Evolutionary conservation across 1,139 yeast genomes (phyloP).

Genomic region (Geotrichum carabidarum): DNA sequence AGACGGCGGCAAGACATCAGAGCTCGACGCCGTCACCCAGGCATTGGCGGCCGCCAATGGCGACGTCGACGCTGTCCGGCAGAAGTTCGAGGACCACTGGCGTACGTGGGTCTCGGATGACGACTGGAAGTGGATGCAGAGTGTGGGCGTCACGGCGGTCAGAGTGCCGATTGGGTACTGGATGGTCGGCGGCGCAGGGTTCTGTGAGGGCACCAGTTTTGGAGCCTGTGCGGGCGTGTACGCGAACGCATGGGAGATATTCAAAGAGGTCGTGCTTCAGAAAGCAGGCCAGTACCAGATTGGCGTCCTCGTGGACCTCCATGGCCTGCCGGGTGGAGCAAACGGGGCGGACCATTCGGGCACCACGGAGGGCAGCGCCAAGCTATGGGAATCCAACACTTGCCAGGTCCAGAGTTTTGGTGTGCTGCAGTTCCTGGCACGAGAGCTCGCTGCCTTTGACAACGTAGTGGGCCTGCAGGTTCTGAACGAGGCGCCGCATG

Average conservation of each 20-base stretch:
- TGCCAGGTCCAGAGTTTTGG: slow-evolving; percentile 48
- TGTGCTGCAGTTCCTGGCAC: slow-evolving; percentile 55
- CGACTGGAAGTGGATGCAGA: slow-evolving; percentile 75
- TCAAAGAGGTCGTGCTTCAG: slow-evolving; percentile 48
- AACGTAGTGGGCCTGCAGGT: slow-evolving; percentile 79
- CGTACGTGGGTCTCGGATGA: slow-evolving; percentile 52
- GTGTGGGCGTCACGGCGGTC: slow-evolving; percentile 65
- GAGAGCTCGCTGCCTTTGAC: slow-evolving; percentile 52
- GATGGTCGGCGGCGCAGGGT: slow-evolving; percentile 65
- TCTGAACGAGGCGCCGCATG: slow-evolving; percentile 74
- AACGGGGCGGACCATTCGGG: slow-evolving; percentile 84
- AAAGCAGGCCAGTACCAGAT: slow-evolving; percentile 55
- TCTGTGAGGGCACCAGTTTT: slow-evolving; percentile 58
- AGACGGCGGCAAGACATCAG: slow-evolving; percentile 48
- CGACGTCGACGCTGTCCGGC: slow-evolving; percentile 51
- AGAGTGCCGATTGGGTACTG: slow-evolving; percentile 91
- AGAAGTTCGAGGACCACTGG: slow-evolving; percentile 67
- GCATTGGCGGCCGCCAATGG: slow-evolving; percentile 35
- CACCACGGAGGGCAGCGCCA: slow-evolving; percentile 52
- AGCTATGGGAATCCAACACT: slow-evolving; percentile 52
- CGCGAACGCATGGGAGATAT: slow-evolving; percentile 60
- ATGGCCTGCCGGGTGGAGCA: slow-evolving; percentile 91
- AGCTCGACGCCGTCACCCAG: slow-evolving; percentile 59
- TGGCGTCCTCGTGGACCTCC: slow-evolving; percentile 76
- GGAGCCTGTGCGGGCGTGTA: slow-evolving; percentile 53